Evolutionary conservation across 2,329 filamentous ascomycete species (phyloP), one percentile per base, ranked within the genome.

Genomic region (Stemphylium vesicarium): DNA sequence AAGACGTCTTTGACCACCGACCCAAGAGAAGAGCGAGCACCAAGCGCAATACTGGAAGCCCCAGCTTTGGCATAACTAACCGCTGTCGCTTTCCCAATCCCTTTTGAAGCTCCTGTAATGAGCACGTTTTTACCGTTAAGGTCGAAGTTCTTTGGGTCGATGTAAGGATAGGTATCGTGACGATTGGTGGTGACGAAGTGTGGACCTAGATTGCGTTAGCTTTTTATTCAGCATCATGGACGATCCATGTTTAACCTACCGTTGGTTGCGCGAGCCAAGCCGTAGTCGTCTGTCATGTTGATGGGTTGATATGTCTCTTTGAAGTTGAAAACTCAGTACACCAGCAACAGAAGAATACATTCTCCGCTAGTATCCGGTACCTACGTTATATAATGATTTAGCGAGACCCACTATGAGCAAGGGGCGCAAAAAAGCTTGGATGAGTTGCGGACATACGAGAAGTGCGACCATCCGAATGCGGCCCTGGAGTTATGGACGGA

Each of bases 1-100:
- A 61, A 61, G 4, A 84, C 62, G 3, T 75, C 73, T 9, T 56
- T 37, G 15, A 66, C 68, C 0, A 80, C 63, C 0, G 72, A 66
- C 1, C 71, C 62, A 11, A 83, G 72, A 4, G 60, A 29, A 3
- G 64, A 82, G 16, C 85, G 81, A 0, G 83, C 84, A 2, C 74
- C 80, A 15, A 88, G 74, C 9, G 78, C 81, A 49, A 88, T 85
- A 15, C 73, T 66, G 0, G 80, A 79, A 38, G 80, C 81, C 5
- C 84, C 84, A 3, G 84, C 83, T 63, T 74, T 73, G 20, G 84
- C 85, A 61, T 80, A 87, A 11, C 81, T 80, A 15, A 82, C 62
- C 1, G 83, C 84, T 4, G 80, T 82, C 8, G 79, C 78, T 7
- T 73, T 75, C 8, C 85, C 84, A 22, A 86, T 78, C 4, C 84